A percentile compares a stretch with the other conserved stretches of the same genome.
Evolutionary conservation across 345 rosid species (phyloP).

Genomic region (Geranium rotundifolium): DNA sequence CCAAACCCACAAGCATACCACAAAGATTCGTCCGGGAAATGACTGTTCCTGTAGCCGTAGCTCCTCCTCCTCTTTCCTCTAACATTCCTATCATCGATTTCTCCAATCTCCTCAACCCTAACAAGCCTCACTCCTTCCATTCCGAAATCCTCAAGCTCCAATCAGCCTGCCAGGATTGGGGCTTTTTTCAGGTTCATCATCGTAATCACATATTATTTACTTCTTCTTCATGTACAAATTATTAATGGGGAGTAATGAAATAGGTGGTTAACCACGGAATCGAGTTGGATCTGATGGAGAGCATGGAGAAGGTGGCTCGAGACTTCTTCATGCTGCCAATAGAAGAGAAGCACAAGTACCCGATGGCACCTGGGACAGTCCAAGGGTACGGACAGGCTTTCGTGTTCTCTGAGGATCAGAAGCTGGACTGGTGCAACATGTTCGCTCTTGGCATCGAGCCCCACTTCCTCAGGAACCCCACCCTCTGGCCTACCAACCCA

Average conservation of each 20-base stretch:
- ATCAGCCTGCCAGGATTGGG: constrained; percentile 86
- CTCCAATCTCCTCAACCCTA: constrained; percentile 37
- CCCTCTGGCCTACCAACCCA: constrained; percentile 75
- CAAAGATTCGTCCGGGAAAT: constrained; percentile 59
- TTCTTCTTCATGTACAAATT: too few relatives aligned
- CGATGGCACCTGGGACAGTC: constrained; percentile 84
- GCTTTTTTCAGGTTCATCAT: constrained; percentile 70
- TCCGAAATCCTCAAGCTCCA: constrained; percentile 36
- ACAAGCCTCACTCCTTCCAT: constrained; percentile 17
- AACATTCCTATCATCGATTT: constrained; percentile 62
- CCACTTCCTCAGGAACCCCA: constrained; percentile 52
- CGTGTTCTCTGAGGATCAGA: constrained; percentile 85
- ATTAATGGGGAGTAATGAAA: neutral
- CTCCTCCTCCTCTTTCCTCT: constrained; percentile 12
- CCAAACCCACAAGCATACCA: constrained; percentile 52
- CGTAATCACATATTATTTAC: neutral
- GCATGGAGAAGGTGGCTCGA: constrained; percentile 54
- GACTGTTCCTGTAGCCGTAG: constrained; percentile 22
- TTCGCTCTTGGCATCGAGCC: constrained; percentile 89
- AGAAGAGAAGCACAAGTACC: constrained; percentile 73
- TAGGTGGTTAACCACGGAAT: constrained; percentile 79
- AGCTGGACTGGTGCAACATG: constrained; percentile 98
- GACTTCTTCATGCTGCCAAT: constrained; percentile 76
- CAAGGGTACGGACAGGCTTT: constrained; percentile 97
- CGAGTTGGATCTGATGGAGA: constrained; percentile 42